Conservation (phyloP, 495 filamentous ascomycete genomes). For the Tuber brumale region DNA sequence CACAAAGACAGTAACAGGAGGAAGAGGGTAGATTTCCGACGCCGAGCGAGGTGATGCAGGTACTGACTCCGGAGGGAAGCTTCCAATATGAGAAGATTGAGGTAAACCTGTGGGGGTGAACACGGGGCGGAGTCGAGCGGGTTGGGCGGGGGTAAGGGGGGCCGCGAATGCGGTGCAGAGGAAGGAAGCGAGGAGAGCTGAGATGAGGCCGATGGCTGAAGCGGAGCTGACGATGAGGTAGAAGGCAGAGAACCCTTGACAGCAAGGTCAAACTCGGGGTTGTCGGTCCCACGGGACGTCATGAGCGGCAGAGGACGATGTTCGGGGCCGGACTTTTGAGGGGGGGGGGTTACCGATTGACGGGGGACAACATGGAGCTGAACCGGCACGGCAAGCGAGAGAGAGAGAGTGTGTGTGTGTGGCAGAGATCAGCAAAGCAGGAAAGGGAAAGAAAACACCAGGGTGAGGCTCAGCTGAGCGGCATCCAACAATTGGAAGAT, state of each 20-base stretch:
- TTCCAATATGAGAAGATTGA: constrained; percentile 95
- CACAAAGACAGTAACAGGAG: constrained; percentile 68
- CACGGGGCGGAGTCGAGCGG: constrained; percentile 76
- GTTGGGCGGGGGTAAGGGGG: constrained; percentile 52
- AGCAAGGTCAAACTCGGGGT: constrained; percentile 24
- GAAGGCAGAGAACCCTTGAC: constrained; percentile 68
- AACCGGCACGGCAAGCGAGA: neutral
- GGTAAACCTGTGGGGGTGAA: constrained; percentile 93
- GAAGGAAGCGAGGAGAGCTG: constrained; percentile 45
- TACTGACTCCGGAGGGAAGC: constrained; percentile 89
- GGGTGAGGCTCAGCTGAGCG: neutral
- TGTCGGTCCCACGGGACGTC: constrained; percentile 43
- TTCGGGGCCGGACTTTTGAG: neutral
- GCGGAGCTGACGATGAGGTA: constrained; percentile 41
- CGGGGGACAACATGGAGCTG: neutral
- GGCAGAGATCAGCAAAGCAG: neutral
- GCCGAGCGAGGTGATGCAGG: constrained; percentile 75
- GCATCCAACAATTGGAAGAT: neutral
- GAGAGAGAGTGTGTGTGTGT: too few species aligned
- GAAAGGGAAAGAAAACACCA: neutral
- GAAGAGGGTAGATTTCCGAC: constrained; percentile 94
- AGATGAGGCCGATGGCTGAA: constrained; percentile 39
- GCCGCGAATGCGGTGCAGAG: constrained; percentile 42
- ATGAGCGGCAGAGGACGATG: constrained; percentile 42
- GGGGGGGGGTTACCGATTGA: neutral